phyloP scores from a whole-genome alignment of 2,329 filamentous ascomycete genomes.

The Teratosphaeria viscida region DNA sequence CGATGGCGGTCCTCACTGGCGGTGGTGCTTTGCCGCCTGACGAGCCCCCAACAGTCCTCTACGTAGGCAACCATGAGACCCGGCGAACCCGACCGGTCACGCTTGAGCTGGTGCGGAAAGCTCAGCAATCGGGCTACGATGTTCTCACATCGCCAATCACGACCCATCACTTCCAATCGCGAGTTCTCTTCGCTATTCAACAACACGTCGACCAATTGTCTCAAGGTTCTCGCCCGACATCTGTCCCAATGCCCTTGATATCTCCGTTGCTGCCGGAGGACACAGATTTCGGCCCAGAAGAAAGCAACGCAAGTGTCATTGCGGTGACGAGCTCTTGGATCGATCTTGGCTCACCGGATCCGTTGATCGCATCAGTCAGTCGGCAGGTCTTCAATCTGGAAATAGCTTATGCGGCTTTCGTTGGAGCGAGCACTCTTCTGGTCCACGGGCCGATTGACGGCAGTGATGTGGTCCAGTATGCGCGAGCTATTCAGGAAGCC shows the following conservation, averaged over 20 bases:
- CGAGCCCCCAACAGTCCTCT: conserved; percentile 45
- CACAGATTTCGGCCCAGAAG: conserved; percentile 59
- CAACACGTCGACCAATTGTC: conserved; percentile 42
- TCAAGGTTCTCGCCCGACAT: conserved; percentile 28
- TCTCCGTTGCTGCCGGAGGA: conserved; percentile 67
- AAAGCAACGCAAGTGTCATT: conserved; percentile 59
- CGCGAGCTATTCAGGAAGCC: conserved; percentile 71
- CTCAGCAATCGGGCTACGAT: conserved; percentile 55
- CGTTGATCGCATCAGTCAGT: conserved; percentile 74
- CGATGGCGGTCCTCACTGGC: background rate
- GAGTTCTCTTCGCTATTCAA: conserved; percentile 54
- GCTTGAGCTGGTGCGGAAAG: conserved; percentile 53
- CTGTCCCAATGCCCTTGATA: conserved; percentile 35
- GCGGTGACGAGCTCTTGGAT: conserved; percentile 86
- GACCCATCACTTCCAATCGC: conserved; percentile 58
- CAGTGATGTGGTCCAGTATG: conserved; percentile 59
- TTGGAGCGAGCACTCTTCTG: conserved; percentile 73
- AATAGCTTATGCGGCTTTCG: conserved; percentile 90
- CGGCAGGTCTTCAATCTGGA: conserved; percentile 84
- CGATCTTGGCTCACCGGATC: conserved; percentile 73
- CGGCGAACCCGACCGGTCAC: conserved; percentile 33
- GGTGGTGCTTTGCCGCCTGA: conserved; percentile 8
- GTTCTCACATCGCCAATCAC: conserved; percentile 72
- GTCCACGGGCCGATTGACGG: conserved; percentile 57
- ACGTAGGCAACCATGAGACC: conserved; percentile 66